These are phyloP conservation scores for Tulasnella calospora DNA, from an alignment of 768 basidiomycete species.

Conservation along the genomic window DNA sequence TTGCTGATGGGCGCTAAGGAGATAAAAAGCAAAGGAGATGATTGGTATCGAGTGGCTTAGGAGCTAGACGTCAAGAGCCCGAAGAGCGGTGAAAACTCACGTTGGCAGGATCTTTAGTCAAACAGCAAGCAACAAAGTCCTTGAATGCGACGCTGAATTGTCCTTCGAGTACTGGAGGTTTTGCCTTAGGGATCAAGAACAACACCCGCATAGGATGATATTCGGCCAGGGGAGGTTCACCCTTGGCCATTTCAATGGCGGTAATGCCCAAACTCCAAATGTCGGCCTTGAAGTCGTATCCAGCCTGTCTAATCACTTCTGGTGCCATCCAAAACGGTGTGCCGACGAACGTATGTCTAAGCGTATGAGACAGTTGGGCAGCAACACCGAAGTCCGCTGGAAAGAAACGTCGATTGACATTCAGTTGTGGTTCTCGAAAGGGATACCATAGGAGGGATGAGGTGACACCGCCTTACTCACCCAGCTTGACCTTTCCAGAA, in stretches of 20 bases:
- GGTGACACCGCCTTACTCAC: slow-evolving; percentile 30
- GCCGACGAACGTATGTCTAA: slow-evolving; percentile 95
- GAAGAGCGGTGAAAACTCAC: slow-evolving; percentile 43
- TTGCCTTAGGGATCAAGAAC: slow-evolving; percentile 95
- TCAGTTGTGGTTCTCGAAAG: neutral
- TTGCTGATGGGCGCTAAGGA: slow-evolving; percentile 77
- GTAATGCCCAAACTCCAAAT: slow-evolving; percentile 99
- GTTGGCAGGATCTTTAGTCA: slow-evolving; percentile 84
- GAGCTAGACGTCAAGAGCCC: neutral
- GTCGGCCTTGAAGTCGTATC: slow-evolving; percentile 93
- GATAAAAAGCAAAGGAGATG: neutral
- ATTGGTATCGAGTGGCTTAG: neutral
- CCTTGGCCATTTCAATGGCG: slow-evolving; percentile 96
- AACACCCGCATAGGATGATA: slow-evolving; percentile 99
- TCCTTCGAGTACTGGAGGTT: slow-evolving; percentile 85
- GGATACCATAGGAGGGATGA: neutral
- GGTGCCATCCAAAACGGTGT: slow-evolving; percentile 99
- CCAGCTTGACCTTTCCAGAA: slow-evolving; percentile 87
- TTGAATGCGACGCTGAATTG: slow-evolving; percentile 81
- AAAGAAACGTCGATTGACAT: neutral
- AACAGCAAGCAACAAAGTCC: slow-evolving; percentile 82
- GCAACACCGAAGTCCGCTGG: slow-evolving; percentile 95
- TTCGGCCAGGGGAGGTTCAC: slow-evolving; percentile 92
- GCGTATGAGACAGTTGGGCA: slow-evolving; percentile 88
- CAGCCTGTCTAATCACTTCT: slow-evolving; percentile 94